Base-by-base conservation (phyloP, 139 green algal genomes). In the Haematococcus lacustris region DNA sequence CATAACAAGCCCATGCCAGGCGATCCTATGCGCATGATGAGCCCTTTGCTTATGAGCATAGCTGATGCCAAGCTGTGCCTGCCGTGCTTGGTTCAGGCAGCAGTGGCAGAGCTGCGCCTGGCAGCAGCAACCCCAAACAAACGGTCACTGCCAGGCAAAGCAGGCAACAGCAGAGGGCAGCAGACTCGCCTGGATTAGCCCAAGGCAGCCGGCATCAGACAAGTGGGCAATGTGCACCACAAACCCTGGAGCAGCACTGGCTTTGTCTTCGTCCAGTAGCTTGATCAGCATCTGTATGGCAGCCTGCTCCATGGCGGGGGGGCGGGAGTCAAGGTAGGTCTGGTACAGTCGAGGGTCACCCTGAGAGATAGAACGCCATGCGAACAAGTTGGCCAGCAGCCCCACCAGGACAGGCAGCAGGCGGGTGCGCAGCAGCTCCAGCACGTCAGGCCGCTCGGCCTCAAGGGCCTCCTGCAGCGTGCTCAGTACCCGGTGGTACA, bases 191-290 rank as follows among this genome's bases (percentile, higher is more conserved):
- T 82, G 72, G 67, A 91, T 83, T 0, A 83, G 70, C 1, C 65
- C 57, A 38, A 91, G 51, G 38, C 69, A 73, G 32, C 66, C 74
- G 3, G 86, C 75, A 66, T 89, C 86, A 13, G 81, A 77, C 47
- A 97, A 72, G 73, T 97, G 91, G 0, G 87, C 89, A 26, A 97
- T 88, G 78, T 96, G 91, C 9, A 97, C 35, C 23, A 34, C 32
- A 68, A 92, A 92, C n/a, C 89, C 88, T 1, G 67, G 70, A 0
- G 68, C 66, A 25, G 71, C 68, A 21, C 38, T 28, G 6, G 70
- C 76, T 30, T 39, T 71, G 53, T 85, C 78, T 40, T 82, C 66
- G 26, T 76, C 74, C 76, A 93, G 73, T 62, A 89, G 68, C 17
- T 73, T 59, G 3, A 96, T 68, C 62, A 97, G 81, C 68, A 83